Base-by-base conservation (phyloP, 805 yeast species). In the Candida maltosa region DNA sequence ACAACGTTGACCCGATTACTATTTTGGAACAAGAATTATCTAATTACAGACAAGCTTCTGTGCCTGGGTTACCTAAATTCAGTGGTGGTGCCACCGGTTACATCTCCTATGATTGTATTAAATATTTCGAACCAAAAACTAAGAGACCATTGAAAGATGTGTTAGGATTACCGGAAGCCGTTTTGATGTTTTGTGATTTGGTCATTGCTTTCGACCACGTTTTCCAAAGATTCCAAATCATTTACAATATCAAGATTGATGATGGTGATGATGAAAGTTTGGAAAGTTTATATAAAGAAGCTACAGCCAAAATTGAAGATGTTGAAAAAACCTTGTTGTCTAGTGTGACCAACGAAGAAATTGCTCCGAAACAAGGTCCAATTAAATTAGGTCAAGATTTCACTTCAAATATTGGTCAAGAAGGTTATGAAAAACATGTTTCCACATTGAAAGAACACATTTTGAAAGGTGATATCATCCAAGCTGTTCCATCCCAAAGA, bases 31-130 rank as follows among this genome's bases (percentile, higher is more conserved):
- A 75, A 29, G 96, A 91, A 55, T 69, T 93, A 65, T 59, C 66
- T 7, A 59, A 69, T 26, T 76, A 74, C 51, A 75, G 69, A 37
- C 87, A 86, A 51, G 87, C 89, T 2, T 79, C 76, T 47, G 64
- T 87, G 33, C 94, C 95, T 0, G 94, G 95, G 27, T 66, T 89
- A 32, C 87, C 96, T 10, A 76, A 74, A 44, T 65, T 88, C 39
- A 81, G 89, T 48, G 98, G 99, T 39, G 99, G 99, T 44, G 97
- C 97, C 5, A 75, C 91, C 36, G 99, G 99, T 2, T 93, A 88
- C 56, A 80, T 93, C 29, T 87, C 97, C 1, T 93, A 93, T 52
- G 99, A 93, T 60, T 93, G 99, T 68, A 84, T 93, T 52, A 85
- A 87, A 56, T 93, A 93, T 61, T 93, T 93, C 48, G 99, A 93